phyloP scores from a whole-genome alignment of 2,329 filamentous ascomycete species.

The Fusarium veterinarium region DNA sequence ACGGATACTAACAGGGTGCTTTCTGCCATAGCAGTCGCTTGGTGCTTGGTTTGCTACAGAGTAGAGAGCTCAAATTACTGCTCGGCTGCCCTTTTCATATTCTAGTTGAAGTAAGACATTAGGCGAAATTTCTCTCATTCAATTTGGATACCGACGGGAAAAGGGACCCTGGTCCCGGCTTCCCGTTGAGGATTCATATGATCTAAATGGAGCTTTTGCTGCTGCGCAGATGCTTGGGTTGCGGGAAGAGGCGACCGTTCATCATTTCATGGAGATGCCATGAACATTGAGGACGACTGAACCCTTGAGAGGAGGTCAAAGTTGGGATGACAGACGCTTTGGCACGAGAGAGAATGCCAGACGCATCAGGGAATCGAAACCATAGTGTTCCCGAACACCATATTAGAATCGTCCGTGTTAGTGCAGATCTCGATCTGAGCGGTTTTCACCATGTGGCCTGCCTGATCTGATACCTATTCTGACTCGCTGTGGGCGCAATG shows the following conservation, averaged over 20 bases:
- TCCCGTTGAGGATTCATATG: conserved; percentile 26
- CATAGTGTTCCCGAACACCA: conserved; percentile 26
- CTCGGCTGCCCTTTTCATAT: conserved; percentile 25
- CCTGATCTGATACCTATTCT: conserved; percentile 43
- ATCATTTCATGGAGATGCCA: neutral
- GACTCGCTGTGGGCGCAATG: conserved; percentile 42
- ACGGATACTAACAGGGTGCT: conserved; percentile 13
- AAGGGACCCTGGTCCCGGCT: conserved; percentile 29
- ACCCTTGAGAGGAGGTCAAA: conserved; percentile 23
- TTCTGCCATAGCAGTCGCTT: conserved; percentile 16
- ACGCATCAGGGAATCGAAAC: conserved; percentile 33
- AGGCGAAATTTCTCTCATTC: conserved; percentile 14
- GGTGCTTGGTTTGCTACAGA: conserved; percentile 18
- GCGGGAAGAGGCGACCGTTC: conserved; percentile 4
- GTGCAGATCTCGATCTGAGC: conserved; percentile 45
- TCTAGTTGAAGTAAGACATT: conserved; percentile 10
- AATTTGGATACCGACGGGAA: neutral
- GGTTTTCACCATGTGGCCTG: conserved; percentile 36
- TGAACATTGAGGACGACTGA: conserved; percentile 18
- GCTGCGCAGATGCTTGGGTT: conserved; percentile 23
- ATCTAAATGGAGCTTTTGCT: conserved; percentile 24
- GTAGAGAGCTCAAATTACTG: conserved; percentile 39
- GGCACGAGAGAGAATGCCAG: conserved; percentile 25
- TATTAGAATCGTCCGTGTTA: conserved; percentile 40
- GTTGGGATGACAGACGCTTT: conserved; percentile 37